Percentiles rank a stretch among this genome's conserved stretches.
These are phyloP conservation scores for Diutina sp. DNA, from an alignment of 1,139 yeast species.

Conservation along the genomic window DNA sequence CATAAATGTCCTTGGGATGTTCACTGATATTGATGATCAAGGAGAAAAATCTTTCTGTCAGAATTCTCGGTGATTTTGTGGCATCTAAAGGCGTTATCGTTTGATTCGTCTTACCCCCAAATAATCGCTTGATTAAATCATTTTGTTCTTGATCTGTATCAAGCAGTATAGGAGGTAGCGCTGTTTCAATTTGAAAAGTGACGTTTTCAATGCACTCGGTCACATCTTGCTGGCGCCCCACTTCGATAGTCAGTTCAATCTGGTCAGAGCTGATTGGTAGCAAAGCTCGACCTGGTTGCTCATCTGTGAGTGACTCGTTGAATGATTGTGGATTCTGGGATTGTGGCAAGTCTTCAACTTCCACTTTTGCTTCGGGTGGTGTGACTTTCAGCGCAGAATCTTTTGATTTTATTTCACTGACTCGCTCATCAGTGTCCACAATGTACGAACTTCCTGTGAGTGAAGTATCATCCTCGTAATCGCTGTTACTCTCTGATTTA, in stretches of 20 bases:
- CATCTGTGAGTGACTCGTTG: not conserved
- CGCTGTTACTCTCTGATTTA: not conserved
- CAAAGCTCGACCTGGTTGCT: slow-evolving; percentile 9
- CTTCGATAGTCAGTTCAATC: slow-evolving; percentile 58
- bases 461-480: not conserved
- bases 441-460: not conserved
- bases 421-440: not conserved
- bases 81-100: slow-evolving; percentile 21
- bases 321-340: not conserved
- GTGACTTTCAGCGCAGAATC: not conserved
- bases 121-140: slow-evolving; percentile 66
- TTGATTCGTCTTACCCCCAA: slow-evolving; percentile 55
- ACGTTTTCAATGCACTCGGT: slow-evolving; percentile 96
- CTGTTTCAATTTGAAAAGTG: slow-evolving; percentile 86
- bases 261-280: slow-evolving; percentile 45
- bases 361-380: not conserved
- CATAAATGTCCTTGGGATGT: slow-evolving; percentile 81
- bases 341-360: not conserved
- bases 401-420: not conserved
- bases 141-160: slow-evolving; percentile 73
- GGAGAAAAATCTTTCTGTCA: slow-evolving; percentile 68
- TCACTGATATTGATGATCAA: slow-evolving; percentile 76
- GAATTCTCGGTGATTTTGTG: slow-evolving; percentile 38
- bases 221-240: slow-evolving; percentile 93
- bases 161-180: slow-evolving; percentile 52